These are phyloP conservation scores for Rhizopogon vinicolor DNA, from an alignment of 768 basidiomycete species.

Conservation along the genomic window DNA sequence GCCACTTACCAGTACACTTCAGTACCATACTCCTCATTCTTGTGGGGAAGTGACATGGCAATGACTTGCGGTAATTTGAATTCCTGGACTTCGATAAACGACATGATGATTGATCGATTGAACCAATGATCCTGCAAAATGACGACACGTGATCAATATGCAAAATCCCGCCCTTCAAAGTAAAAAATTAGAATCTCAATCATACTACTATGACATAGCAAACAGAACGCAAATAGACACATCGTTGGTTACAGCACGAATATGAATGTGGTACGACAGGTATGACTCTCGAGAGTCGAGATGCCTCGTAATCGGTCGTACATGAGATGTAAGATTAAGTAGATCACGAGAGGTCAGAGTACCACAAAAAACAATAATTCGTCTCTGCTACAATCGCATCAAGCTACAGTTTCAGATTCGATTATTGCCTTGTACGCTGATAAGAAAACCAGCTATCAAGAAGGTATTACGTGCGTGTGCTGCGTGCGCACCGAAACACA, in stretches of 20 bases:
- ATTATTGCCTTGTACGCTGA: conserved; percentile 1
- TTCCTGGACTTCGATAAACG: background rate
- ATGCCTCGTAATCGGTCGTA: too few relatives aligned
- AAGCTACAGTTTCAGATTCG: background rate
- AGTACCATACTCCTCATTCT: conserved; percentile 65
- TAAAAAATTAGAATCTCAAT: too few relatives aligned
- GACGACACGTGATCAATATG: too few relatives aligned
- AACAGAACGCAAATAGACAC: too few relatives aligned
- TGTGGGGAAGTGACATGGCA: conserved; percentile 42
- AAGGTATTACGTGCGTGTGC: conserved; percentile 1
- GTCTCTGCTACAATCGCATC: background rate
- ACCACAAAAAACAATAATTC: background rate
- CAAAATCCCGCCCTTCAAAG: too few relatives aligned
- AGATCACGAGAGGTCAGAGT: background rate
- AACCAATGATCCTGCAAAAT: background rate
- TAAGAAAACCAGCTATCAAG: background rate
- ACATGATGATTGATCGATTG: background rate
- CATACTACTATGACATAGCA: too few relatives aligned
- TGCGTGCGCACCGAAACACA: background rate
- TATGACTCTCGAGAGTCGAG: too few relatives aligned
- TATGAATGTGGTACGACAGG: too few relatives aligned
- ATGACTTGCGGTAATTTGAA: background rate
- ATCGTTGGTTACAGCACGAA: too few relatives aligned
- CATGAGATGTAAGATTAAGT: too few relatives aligned
- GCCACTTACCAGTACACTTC: conserved; percentile 61